Conservation (phyloP, 2,329 filamentous ascomycete genomes). For the Ascochyta koolunga region DNA sequence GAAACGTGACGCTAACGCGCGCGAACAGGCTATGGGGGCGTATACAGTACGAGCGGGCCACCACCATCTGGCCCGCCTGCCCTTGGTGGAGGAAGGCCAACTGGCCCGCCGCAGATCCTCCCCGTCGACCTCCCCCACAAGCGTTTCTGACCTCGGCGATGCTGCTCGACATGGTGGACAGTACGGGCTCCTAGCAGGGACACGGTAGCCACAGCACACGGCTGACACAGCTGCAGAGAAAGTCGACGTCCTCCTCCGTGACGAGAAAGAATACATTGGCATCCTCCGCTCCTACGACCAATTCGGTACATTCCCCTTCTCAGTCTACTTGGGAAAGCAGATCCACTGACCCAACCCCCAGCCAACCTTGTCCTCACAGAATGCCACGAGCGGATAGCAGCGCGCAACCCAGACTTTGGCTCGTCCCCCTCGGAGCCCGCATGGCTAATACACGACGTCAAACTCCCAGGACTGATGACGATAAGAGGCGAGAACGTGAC, state of each 20-base stretch:
- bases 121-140: slow-evolving; percentile 73
- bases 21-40: slow-evolving; percentile 41
- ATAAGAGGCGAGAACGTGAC: slow-evolving; percentile 97
- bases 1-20: slow-evolving; percentile 20
- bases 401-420: slow-evolving; percentile 53
- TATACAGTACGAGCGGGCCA: slow-evolving; percentile 49
- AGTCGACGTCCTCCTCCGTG: slow-evolving; percentile 86
- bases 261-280: slow-evolving; percentile 92
- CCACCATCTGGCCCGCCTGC: slow-evolving; percentile 57
- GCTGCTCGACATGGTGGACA: slow-evolving; percentile 94
- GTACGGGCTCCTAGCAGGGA: slow-evolving; percentile 55
- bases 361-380: slow-evolving; percentile 95
- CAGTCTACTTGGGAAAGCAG: not conserved
- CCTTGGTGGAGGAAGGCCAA: slow-evolving; percentile 37
- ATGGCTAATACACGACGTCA: slow-evolving; percentile 80
- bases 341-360: slow-evolving; percentile 47
- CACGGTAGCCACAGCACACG: slow-evolving; percentile 2
- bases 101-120: slow-evolving; percentile 33
- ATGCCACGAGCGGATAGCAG: slow-evolving; percentile 87
- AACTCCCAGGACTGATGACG: slow-evolving; percentile 84
- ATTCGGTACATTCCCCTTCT: slow-evolving; percentile 69
- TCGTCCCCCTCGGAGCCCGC: slow-evolving; percentile 32
- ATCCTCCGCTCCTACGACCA: slow-evolving; percentile 97
- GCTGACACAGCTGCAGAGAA: slow-evolving; percentile 70
- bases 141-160: slow-evolving; percentile 99